Conservation (phyloP, 2,329 filamentous ascomycete species). For the Colletotrichum lindemuthianum region DNA sequence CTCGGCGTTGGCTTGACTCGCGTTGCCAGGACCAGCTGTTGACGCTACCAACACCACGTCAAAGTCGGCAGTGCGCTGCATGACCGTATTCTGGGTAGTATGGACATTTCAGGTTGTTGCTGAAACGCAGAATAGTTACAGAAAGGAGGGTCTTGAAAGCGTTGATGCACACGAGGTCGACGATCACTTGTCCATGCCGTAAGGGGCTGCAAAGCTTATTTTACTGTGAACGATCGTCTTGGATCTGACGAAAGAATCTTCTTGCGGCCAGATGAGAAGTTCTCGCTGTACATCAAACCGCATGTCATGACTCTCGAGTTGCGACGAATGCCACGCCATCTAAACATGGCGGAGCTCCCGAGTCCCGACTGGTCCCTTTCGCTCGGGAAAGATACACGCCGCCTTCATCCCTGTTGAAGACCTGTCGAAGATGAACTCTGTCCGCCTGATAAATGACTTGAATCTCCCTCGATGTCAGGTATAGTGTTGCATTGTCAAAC, state of each 20-base stretch:
- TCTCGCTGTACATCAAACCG: not conserved
- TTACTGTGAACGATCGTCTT: not conserved
- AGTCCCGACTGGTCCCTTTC: not conserved
- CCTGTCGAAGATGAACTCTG: no score
- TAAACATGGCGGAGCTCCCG: not conserved
- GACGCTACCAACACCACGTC: no score
- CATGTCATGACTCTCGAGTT: constrained; percentile 1
- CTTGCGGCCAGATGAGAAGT: no score
- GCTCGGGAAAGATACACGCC: not conserved
- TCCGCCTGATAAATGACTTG: no score
- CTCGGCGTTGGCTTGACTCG: not conserved
- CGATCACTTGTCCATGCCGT: constrained; percentile 3
- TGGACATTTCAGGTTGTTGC: not conserved
- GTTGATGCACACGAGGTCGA: not conserved
- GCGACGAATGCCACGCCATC: constrained; percentile 4
- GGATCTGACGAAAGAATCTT: not conserved
- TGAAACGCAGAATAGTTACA: constrained; percentile 25
- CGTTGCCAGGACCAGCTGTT: not conserved
- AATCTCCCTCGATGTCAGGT: no score
- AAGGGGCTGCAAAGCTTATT: constrained; percentile 15
- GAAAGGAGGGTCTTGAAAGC: constrained; percentile 4
- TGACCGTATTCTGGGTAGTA: no score
- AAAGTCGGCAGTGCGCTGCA: no score
- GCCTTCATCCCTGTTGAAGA: not conserved
- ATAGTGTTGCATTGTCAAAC: no score